Base-by-base conservation (phyloP, 805 yeast species). In the Sugiyamaella smithiae region DNA sequence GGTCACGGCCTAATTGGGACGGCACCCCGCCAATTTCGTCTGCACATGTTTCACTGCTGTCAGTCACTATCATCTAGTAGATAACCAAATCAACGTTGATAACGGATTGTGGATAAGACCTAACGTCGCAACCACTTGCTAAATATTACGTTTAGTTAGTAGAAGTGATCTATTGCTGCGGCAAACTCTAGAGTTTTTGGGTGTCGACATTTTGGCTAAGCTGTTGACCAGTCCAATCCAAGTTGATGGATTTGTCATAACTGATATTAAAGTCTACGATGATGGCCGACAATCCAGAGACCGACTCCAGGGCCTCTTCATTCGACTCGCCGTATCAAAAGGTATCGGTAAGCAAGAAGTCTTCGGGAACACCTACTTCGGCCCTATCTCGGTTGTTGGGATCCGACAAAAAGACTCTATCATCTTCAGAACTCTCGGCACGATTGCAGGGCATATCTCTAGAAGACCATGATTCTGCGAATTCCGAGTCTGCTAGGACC, bases 331-430 rank as follows among this genome's bases (percentile, higher is more conserved):
- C 46, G 5, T 43, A 43, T 26, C 46, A 43, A 29, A 43, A 43
- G 40, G 46, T 43, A 9, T 19, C 42, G n/a, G 35, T 43, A 12
- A 22, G 14, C 22, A 20, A 17, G 11, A 29, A 29, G 22, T 9
- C 37, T 12, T 16, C 19, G 7, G 40, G 14, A n/a, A 17, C 46
- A 3, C 24, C 46, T 12, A 38, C 47, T 24, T 50, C 54, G 8
- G 45, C 49, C 19, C 45, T 47, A 8, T 48, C 53, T 9, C 36
- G 49, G 23, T 25, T 49, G 40, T 43, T 49, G 9, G 53, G 48
- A 8, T 38, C 49, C 32, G 40, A 43, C 24, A 23, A 12, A 17
- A 20, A 24, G n/a, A 20, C 47, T 16, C 12, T 43, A 20, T 43
- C 29, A 20, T 23, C 50, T 4, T 17, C 42, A 12, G 46, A 47